A percentile compares a stretch with the other conserved stretches of the same genome.
phyloP scores from a whole-genome alignment of 495 filamentous ascomycete genomes.

The Hyaloscypha finlandica region DNA sequence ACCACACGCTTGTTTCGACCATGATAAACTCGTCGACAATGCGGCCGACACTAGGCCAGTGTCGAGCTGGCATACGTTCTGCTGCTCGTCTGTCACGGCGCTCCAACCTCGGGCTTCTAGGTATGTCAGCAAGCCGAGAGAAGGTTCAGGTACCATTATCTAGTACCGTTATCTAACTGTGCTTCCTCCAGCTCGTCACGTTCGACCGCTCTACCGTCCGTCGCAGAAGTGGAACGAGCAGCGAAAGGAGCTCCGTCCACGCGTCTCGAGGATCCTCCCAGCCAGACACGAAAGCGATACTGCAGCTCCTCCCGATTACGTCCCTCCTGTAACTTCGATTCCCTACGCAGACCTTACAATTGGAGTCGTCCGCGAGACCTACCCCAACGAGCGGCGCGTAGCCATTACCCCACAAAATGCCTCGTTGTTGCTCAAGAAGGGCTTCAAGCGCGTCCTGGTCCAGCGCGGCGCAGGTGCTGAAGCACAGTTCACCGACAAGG shows the following conservation, averaged over 20 bases:
- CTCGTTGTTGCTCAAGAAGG: slow-evolving; percentile 73
- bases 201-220: slow-evolving; percentile 27
- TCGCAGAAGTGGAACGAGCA: slow-evolving; percentile 20
- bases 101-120: slow-evolving; percentile 13
- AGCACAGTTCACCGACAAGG: slow-evolving; percentile 70
- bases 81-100: neutral
- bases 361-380: slow-evolving; percentile 71
- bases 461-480: slow-evolving; percentile 73
- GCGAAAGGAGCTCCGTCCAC: slow-evolving; percentile 16
- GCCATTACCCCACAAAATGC: slow-evolving; percentile 82
- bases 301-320: slow-evolving; percentile 16
- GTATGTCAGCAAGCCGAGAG: slow-evolving; percentile 4
- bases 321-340: slow-evolving; percentile 45
- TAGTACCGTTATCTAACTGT: neutral
- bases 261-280: slow-evolving; percentile 22
- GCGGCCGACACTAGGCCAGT: slow-evolving; percentile 28
- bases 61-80: slow-evolving; percentile 31
- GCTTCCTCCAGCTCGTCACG: slow-evolving; percentile 15
- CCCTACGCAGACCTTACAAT: slow-evolving; percentile 70
- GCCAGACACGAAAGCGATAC: slow-evolving; percentile 19
- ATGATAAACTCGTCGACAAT: slow-evolving; percentile 32
- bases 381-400: slow-evolving; percentile 72
- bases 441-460: slow-evolving; percentile 70
- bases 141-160: slow-evolving; percentile 3
- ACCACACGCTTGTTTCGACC: slow-evolving; percentile 10